Percentiles rank a stretch among this genome's conserved stretches.
These are phyloP conservation scores for Crataegus laevigata DNA, from an alignment of 306 rosid species.

Conservation along the genomic window DNA sequence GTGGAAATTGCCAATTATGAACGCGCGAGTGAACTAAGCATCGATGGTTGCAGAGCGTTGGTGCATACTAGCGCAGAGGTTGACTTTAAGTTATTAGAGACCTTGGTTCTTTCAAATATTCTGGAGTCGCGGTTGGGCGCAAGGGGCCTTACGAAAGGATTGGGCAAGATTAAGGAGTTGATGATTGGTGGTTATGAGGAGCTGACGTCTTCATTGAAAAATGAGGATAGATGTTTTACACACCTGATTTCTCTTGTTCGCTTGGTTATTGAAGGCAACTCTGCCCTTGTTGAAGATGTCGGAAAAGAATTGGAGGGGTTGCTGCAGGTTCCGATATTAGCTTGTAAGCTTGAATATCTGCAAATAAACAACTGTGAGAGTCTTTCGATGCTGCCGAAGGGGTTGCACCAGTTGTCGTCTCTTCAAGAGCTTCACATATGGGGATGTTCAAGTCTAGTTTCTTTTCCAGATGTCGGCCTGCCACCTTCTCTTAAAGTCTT, in stretches of 20 bases:
- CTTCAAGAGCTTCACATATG: not conserved
- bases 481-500: not conserved
- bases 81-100: no score
- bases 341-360: not conserved
- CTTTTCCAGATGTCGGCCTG: not conserved
- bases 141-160: no score
- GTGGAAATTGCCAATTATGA: no score
- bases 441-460: not conserved
- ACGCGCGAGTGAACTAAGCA: no score
- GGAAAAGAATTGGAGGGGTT: not conserved
- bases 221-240: no score
- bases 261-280: not conserved
- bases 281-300: not conserved
- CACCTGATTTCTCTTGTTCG: no score
- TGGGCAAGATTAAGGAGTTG: no score
- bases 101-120: rapidly evolving
- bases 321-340: not conserved
- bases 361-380: not conserved
- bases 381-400: not conserved
- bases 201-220: no score
- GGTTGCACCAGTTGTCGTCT: not conserved
- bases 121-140: not conserved
- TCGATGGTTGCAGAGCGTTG: no score
- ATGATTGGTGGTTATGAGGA: no score
- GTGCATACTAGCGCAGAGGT: no score